phyloP scores from a whole-genome alignment of 345 rosid genomes.

The Populus deltoides region DNA sequence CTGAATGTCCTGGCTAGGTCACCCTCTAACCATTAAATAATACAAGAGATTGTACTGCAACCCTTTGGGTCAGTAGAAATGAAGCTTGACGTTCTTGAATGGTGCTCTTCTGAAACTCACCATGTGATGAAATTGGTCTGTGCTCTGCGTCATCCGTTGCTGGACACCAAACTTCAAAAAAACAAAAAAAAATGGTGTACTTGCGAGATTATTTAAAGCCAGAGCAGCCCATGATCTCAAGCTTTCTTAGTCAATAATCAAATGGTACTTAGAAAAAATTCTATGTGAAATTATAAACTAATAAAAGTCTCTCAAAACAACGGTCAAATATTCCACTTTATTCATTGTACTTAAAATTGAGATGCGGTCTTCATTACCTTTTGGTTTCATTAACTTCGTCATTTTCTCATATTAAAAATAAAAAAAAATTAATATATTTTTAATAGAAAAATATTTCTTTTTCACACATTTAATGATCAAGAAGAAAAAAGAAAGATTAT shows the following conservation, averaged over 20 bases:
- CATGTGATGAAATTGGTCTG: slow-evolving; percentile 36
- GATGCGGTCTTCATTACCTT: no score
- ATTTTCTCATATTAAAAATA: no score
- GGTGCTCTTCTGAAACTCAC: slow-evolving; percentile 25
- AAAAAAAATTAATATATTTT: no score
- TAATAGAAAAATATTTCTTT: no score
- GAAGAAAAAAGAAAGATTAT: no score
- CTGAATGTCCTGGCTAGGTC: background rate
- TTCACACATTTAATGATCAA: no score
- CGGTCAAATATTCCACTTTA: no score
- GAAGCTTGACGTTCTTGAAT: slow-evolving; percentile 2
- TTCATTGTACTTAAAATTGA: no score
- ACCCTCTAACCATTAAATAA: background rate
- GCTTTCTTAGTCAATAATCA: background rate
- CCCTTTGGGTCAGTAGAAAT: slow-evolving; percentile 15
- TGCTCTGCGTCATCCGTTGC: slow-evolving; percentile 14
- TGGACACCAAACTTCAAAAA: slow-evolving; percentile 19
- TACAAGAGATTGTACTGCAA: slow-evolving; percentile 5
- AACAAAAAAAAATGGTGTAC: background rate
- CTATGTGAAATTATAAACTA: no score
- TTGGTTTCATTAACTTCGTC: no score
- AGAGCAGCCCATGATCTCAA: background rate
- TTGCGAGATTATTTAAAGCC: slow-evolving; percentile 9
- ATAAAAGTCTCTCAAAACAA: background rate
- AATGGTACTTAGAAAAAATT: no score